A percentile compares a stretch with the other conserved stretches of the same genome.
These are phyloP conservation scores for Aspergillus puulaauensis DNA, from an alignment of 2,329 filamentous ascomycete species.

Conservation along the genomic window DNA sequence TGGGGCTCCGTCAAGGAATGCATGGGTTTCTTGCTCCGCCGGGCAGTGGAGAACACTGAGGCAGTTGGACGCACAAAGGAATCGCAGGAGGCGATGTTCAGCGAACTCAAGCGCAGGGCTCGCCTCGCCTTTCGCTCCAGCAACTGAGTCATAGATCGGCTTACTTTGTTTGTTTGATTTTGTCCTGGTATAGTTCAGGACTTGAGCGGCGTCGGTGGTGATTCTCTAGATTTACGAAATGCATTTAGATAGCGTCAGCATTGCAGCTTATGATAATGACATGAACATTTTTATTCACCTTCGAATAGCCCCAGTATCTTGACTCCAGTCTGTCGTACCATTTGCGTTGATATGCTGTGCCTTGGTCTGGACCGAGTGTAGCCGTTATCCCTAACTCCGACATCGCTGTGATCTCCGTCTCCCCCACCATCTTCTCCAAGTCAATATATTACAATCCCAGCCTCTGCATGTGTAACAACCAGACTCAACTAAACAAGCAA, in stretches of 20 bases:
- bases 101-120: slow-evolving; percentile 35
- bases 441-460: background rate
- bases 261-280: slow-evolving; percentile 20
- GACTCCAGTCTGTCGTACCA: background rate
- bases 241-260: slow-evolving; percentile 30
- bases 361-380: background rate
- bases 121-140: slow-evolving; percentile 22
- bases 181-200: background rate
- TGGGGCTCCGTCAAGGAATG: slow-evolving; percentile 63
- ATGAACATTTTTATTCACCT: background rate
- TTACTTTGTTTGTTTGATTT: slow-evolving; percentile 1
- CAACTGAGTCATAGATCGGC: slow-evolving; percentile 16
- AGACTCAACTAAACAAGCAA: background rate
- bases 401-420: background rate
- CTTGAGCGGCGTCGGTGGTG: slow-evolving; percentile 15
- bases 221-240: slow-evolving; percentile 19
- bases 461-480: background rate
- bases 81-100: slow-evolving; percentile 38
- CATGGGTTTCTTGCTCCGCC: slow-evolving; percentile 60
- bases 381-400: background rate
- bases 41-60: slow-evolving; percentile 72
- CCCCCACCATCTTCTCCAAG: slow-evolving; percentile 1
- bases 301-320: background rate
- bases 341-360: background rate
- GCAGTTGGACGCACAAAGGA: slow-evolving; percentile 55